phyloP scores from a whole-genome alignment of 148 eudicot genomes.

The Rhododendron kiyosumense region DNA sequence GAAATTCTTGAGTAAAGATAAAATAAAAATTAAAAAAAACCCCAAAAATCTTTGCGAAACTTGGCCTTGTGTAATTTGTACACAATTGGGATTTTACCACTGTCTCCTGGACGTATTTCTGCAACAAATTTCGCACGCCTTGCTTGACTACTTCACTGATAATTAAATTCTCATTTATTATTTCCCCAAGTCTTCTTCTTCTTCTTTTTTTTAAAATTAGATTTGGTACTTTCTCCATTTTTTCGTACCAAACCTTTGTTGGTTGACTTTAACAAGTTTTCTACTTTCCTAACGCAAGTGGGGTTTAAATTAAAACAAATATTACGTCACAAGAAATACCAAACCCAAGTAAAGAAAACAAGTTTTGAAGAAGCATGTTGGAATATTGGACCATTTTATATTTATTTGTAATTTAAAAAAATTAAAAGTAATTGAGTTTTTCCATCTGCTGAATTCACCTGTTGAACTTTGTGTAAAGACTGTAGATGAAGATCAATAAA shows the following conservation, averaged over 20 bases:
- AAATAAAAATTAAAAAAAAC: too few species aligned
- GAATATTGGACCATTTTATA: not conserved
- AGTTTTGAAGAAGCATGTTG: not conserved
- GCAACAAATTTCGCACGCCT: not conserved
- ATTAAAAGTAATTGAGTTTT: not conserved
- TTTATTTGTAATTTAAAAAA: too few species aligned
- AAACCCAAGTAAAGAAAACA: not conserved
- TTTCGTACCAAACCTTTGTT: slow-evolving; percentile 10
- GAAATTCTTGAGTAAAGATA: too few species aligned
- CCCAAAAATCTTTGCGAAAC: too few species aligned
- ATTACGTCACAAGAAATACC: slow-evolving; percentile 12
- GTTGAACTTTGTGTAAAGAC: too few species aligned
- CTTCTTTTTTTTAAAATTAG: not conserved
- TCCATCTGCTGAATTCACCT: not conserved
- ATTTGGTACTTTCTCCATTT: not conserved
- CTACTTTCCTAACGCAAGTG: slow-evolving; percentile 10
- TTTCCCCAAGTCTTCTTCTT: not conserved
- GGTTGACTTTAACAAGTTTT: not conserved
- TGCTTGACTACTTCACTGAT: not conserved
- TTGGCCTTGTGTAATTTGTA: not conserved
- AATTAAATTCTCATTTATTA: not conserved
- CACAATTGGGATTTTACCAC: not conserved
- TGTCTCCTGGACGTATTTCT: not conserved
- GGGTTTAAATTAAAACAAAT: slow-evolving; percentile 6
- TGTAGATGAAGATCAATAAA: too few species aligned